phyloP scores from a whole-genome alignment of 106 monocot species.

The Gastrodia elata region DNA sequence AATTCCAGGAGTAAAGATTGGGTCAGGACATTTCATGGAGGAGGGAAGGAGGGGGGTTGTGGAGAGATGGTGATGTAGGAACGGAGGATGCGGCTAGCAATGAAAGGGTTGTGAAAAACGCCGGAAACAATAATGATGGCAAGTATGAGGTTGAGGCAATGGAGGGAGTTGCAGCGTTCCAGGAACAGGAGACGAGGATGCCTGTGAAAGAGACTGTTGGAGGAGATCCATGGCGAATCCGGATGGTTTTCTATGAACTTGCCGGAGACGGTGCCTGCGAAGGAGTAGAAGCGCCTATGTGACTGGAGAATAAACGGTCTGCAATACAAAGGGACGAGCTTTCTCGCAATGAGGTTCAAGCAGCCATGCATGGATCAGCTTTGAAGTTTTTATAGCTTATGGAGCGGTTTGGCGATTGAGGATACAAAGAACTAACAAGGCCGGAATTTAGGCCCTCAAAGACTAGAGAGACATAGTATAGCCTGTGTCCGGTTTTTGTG shows the following conservation, averaged over 20 bases:
- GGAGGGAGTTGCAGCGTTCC: constrained; percentile 22
- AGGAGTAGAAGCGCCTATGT: not conserved
- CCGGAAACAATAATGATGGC: constrained; percentile 48
- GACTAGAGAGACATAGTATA: too few species aligned
- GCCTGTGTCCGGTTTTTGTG: too few species aligned
- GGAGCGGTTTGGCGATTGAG: too few species aligned
- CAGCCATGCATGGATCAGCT: not conserved
- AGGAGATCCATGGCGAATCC: constrained; percentile 25
- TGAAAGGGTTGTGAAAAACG: constrained; percentile 52
- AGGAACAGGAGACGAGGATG: constrained; percentile 45
- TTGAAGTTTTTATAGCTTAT: too few species aligned
- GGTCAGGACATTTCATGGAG: constrained; percentile 25
- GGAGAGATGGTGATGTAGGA: constrained; percentile 1
- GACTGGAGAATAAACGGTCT: not conserved
- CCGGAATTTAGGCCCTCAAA: too few species aligned
- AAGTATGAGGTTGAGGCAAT: constrained; percentile 20
- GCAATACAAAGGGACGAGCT: not conserved
- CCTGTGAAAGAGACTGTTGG: constrained; percentile 28
- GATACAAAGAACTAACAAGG: too few species aligned
- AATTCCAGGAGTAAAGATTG: constrained; percentile 60
- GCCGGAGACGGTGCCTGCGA: not conserved
- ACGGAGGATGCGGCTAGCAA: constrained; percentile 42
- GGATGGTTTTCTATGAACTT: not conserved
- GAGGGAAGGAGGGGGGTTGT: constrained; percentile 9
- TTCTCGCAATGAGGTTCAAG: not conserved